Percentiles rank a stretch among this genome's conserved stretches.
phyloP scores from a whole-genome alignment of 306 rosid species.

The Leucaena leucocephala region DNA sequence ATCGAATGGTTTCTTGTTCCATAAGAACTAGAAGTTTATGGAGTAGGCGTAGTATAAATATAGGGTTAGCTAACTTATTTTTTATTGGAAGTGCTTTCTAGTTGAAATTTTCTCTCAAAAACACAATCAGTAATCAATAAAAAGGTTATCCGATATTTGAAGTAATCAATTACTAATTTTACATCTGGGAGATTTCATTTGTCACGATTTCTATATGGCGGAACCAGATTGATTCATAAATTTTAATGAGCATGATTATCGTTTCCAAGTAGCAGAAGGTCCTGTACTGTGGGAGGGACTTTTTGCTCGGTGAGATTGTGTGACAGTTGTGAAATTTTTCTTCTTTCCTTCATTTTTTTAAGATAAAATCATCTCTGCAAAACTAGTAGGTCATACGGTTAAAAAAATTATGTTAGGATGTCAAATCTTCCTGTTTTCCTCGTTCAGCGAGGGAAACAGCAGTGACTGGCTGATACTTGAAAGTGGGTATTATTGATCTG shows the following conservation, averaged over 20 bases:
- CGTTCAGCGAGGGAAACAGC: slow-evolving; percentile 3
- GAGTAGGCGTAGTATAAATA: not conserved
- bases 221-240: not conserved
- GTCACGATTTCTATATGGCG: not conserved
- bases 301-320: not conserved
- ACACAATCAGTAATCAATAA: not conserved
- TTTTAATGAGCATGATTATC: not conserved
- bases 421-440: not conserved
- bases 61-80: not conserved
- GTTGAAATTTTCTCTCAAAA: not conserved
- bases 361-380: not conserved
- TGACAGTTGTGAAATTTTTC: not conserved
- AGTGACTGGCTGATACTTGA: not conserved
- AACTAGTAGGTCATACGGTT: not conserved
- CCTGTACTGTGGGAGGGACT: not conserved
- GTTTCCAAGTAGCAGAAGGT: not conserved
- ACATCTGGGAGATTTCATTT: not conserved
- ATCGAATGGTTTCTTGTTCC: not conserved
- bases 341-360: not conserved
- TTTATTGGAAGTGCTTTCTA: not conserved
- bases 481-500: not conserved
- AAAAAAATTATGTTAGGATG: not conserved
- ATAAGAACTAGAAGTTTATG: not conserved
- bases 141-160: not conserved
- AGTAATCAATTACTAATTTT: slow-evolving; percentile 6